Evolutionary conservation across 1,139 yeast species (phyloP).

Genomic region (Saccharomyces hybrid): DNA sequence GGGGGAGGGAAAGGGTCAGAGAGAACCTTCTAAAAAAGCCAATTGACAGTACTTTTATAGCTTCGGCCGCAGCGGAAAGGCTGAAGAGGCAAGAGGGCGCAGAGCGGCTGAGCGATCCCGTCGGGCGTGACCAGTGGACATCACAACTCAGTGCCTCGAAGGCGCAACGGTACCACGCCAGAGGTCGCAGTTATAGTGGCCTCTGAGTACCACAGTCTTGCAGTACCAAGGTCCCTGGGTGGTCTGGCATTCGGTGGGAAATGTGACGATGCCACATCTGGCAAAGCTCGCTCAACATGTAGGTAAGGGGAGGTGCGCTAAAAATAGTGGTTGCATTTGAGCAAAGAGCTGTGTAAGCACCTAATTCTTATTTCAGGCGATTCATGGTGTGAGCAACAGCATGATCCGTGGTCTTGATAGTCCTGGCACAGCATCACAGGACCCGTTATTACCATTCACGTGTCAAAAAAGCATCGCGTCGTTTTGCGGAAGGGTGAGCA

Average conservation of each 20-base stretch:
- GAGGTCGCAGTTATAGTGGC: background rate
- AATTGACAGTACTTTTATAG: background rate
- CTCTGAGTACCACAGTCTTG: background rate
- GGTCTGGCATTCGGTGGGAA: too few relatives aligned
- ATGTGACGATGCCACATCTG: too few relatives aligned
- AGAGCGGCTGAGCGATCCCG: conserved; percentile 1
- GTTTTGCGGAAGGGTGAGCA: background rate
- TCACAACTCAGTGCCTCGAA: too few relatives aligned
- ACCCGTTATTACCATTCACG: background rate
- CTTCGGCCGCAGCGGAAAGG: background rate
- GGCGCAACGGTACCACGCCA: too few relatives aligned
- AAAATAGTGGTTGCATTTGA: too few relatives aligned
- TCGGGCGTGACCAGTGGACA: background rate
- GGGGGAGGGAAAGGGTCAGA: background rate
- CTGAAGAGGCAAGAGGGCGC: background rate
- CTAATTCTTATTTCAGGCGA: too few relatives aligned
- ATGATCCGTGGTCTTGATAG: background rate
- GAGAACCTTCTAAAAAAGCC: background rate
- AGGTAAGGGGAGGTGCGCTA: too few relatives aligned
- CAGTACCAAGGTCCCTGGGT: too few relatives aligned
- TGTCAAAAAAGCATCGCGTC: background rate
- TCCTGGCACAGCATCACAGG: background rate
- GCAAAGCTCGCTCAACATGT: too few relatives aligned
- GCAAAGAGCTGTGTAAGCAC: too few relatives aligned
- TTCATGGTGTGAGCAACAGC: too few relatives aligned